Conservation (phyloP, 2,329 filamentous ascomycete species). For the Corinectria fuckeliana region DNA sequence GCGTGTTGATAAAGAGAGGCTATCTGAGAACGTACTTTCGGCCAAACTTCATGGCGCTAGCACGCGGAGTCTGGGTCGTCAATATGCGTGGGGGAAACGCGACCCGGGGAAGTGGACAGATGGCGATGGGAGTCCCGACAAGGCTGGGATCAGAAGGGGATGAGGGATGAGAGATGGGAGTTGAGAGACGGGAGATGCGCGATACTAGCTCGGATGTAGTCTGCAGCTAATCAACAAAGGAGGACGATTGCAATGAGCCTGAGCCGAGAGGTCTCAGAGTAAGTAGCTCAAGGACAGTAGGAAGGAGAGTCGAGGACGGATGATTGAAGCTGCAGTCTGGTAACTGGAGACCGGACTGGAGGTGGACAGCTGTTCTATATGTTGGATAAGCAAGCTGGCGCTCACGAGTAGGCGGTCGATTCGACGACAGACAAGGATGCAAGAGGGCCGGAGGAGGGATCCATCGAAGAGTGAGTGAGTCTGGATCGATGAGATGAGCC, state of each 20-base stretch:
- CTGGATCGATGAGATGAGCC: slow-evolving; percentile 1
- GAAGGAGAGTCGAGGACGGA: too few relatives aligned
- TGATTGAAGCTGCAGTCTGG: background rate
- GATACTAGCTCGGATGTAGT: background rate
- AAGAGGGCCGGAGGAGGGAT: slow-evolving; percentile 11
- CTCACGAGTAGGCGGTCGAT: slow-evolving; percentile 28
- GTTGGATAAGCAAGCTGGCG: background rate
- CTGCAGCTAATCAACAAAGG: background rate
- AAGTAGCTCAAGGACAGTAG: background rate
- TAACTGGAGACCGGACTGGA: background rate
- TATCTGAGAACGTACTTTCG: slow-evolving; percentile 56
- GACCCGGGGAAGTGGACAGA: background rate
- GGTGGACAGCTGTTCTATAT: background rate
- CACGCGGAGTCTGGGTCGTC: slow-evolving; percentile 4
- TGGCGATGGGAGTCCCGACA: background rate
- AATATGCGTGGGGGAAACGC: slow-evolving; percentile 5
- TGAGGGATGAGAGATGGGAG: background rate
- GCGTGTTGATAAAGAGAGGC: background rate
- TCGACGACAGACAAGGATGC: slow-evolving; percentile 16
- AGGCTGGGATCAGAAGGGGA: background rate
- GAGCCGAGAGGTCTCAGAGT: background rate
- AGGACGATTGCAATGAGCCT: background rate
- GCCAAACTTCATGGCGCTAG: slow-evolving; percentile 64
- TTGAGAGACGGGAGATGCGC: background rate
- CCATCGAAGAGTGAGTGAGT: slow-evolving; percentile 18